Percentiles rank a stretch among this genome's conserved stretches.
Evolutionary conservation across 805 yeast species (phyloP).

Genomic region (Pichia californica): DNA sequence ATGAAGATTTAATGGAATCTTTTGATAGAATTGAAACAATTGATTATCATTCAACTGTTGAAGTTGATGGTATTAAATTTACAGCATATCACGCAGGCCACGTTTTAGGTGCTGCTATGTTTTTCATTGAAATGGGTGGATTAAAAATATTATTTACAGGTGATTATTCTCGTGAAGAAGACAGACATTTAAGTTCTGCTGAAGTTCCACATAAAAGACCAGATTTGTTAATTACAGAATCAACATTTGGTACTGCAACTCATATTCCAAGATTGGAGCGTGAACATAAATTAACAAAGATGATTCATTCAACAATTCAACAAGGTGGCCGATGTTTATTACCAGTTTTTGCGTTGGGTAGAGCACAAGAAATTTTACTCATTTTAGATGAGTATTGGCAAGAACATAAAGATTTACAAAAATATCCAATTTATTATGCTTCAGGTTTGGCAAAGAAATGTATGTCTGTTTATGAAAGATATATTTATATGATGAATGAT

Average conservation of each 20-base stretch:
- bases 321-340: slow-evolving; percentile 89
- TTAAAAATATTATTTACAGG: slow-evolving; percentile 87
- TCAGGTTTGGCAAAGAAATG: slow-evolving; percentile 91
- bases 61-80: slow-evolving; percentile 88
- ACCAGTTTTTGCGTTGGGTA: slow-evolving; percentile 95
- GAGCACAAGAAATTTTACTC: slow-evolving; percentile 89
- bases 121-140: slow-evolving; percentile 90
- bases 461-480: slow-evolving; percentile 95
- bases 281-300: slow-evolving; percentile 71
- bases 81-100: slow-evolving; percentile 99
- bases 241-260: slow-evolving; percentile 96
- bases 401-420: slow-evolving; percentile 71
- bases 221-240: slow-evolving; percentile 86
- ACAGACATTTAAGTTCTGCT: slow-evolving; percentile 90
- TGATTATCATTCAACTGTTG: slow-evolving; percentile 93
- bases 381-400: slow-evolving; percentile 96
- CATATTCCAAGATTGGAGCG: slow-evolving; percentile 86
- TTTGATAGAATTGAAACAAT: slow-evolving; percentile 89
- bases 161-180: slow-evolving; percentile 93
- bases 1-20: slow-evolving; percentile 81
- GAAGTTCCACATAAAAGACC: slow-evolving; percentile 87
- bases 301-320: slow-evolving; percentile 74
- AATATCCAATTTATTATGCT: slow-evolving; percentile 82
- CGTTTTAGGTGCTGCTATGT: slow-evolving; percentile 98
- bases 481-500: slow-evolving; percentile 96